Base-by-base conservation (phyloP, 2,329 filamentous ascomycete genomes). In the Colletotrichum sp. region DNA sequence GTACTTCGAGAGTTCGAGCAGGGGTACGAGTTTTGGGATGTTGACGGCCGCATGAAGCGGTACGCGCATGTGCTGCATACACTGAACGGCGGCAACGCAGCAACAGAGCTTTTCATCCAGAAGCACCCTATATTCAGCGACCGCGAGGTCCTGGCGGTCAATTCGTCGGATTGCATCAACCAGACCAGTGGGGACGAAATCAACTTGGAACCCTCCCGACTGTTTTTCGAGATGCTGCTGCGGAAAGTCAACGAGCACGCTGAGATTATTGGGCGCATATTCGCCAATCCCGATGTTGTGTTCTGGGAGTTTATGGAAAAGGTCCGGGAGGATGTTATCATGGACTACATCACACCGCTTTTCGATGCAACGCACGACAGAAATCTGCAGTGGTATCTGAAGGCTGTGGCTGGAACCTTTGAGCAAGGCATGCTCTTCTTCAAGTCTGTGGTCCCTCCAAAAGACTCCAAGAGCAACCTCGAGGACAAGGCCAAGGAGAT, bases 1-100 rank as follows among this genome's bases (percentile, higher is more conserved):
- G 96, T 98, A 5, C 86, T 98, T 68, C 91, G 94, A 65, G 97
- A 99, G 83, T 99, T 99, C 79, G 94, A 98, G 84, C 94, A 97
- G 81, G 97, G 95, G 6, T 98, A 98, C 79, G 95, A 97, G 82
- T 93, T 92, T 59, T 94, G 94, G 86, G 96, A 99, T 83, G 92
- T 98, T 70, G 94, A 98, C 78, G 96, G 95, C 3, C 90, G 93
- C 70, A 98, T 98, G 96, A 92, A 91, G 79, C 92, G 94, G 81
- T 98, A 98, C 84, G 96, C 96, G 3, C 92, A 95, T 79, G 96
- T 99, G 19, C 86, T 99, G 72, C 92, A 94, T 74, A 90, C 91
- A 3, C 88, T 99, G 60, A 98, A 98, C 82, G 95, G 95, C 30
- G 96, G 95, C 19, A 89, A 90, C 55, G 93, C 94, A 16, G 95